Conservation (phyloP, 345 rosid species). For the Crucihimalaya himalaica region DNA sequence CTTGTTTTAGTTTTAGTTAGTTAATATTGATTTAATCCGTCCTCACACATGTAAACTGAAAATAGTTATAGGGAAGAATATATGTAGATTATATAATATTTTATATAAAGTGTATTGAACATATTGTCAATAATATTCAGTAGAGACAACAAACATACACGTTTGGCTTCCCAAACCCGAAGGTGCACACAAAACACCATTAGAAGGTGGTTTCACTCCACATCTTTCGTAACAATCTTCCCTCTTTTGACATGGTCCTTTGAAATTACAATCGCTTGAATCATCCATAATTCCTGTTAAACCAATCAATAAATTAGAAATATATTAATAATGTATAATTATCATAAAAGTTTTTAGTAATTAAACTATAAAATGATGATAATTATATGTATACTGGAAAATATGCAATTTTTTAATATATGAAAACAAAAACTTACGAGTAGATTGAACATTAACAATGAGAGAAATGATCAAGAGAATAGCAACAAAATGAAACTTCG, state of each 20-base stretch:
- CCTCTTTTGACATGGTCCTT: slow-evolving; percentile 3
- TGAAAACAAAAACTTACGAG: slow-evolving; percentile 1
- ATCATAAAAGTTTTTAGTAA: too few relatives aligned
- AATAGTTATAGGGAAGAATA: neutral
- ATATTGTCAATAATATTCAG: neutral
- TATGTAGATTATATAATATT: neutral
- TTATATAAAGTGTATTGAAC: neutral
- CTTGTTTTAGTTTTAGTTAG: neutral
- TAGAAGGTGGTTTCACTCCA: neutral
- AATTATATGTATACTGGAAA: neutral
- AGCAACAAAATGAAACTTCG: neutral
- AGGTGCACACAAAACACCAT: neutral
- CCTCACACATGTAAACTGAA: neutral
- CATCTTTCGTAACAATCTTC: slow-evolving; percentile 1
- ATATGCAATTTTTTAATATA: neutral
- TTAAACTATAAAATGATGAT: neutral
- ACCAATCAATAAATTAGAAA: neutral
- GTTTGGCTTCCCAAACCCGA: neutral
- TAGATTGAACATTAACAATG: neutral
- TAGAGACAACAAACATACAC: slow-evolving; percentile 19
- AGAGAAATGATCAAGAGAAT: neutral
- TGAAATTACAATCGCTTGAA: neutral
- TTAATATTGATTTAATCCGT: neutral
- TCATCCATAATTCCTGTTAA: neutral
- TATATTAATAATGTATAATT: neutral